These are phyloP conservation scores for Xylaria palmicola DNA, from an alignment of 495 filamentous ascomycete genomes.

Conservation along the genomic window DNA sequence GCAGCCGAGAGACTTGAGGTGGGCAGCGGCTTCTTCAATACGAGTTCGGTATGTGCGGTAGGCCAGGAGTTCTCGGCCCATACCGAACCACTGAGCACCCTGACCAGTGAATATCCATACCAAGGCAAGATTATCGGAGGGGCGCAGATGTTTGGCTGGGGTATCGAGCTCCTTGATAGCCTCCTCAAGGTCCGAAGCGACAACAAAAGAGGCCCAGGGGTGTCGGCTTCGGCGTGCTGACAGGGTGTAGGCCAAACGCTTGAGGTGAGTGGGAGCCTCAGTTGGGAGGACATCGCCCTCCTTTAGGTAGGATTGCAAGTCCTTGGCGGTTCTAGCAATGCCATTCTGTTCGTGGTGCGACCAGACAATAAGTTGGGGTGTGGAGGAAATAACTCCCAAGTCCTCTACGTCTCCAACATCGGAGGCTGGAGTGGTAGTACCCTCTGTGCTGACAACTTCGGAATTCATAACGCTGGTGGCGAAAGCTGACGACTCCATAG, in stretches of 20 bases:
- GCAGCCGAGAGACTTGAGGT: constrained; percentile 24
- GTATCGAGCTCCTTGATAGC: constrained; percentile 18
- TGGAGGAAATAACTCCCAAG: constrained; percentile 16
- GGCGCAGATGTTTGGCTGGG: constrained; percentile 22
- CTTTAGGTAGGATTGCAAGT: constrained; percentile 22
- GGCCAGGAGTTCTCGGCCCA: constrained; percentile 46
- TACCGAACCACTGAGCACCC: constrained; percentile 45
- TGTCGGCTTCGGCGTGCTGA: constrained; percentile 39
- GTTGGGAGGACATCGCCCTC: constrained; percentile 13
- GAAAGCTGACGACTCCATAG: constrained; percentile 13
- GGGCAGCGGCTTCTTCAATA: constrained; percentile 25
- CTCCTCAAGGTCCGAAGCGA: constrained; percentile 26
- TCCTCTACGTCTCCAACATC: constrained; percentile 14
- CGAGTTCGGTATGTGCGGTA: constrained; percentile 24
- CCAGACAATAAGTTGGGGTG: constrained; percentile 27
- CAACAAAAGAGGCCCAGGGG: constrained; percentile 38
- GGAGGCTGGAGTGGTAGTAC: constrained; percentile 23
- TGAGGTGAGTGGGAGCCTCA: constrained; percentile 17
- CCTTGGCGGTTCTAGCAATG: constrained; percentile 22
- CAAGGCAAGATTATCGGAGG: constrained; percentile 16
- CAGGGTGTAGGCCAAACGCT: constrained; percentile 38
- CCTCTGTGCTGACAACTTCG: constrained; percentile 19
- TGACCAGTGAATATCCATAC: constrained; percentile 35
- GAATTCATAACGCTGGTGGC: constrained; percentile 18
- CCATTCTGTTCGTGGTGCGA: constrained; percentile 32